phyloP scores from a whole-genome alignment of 768 basidiomycete genomes.

The Tylopilus sp. region DNA sequence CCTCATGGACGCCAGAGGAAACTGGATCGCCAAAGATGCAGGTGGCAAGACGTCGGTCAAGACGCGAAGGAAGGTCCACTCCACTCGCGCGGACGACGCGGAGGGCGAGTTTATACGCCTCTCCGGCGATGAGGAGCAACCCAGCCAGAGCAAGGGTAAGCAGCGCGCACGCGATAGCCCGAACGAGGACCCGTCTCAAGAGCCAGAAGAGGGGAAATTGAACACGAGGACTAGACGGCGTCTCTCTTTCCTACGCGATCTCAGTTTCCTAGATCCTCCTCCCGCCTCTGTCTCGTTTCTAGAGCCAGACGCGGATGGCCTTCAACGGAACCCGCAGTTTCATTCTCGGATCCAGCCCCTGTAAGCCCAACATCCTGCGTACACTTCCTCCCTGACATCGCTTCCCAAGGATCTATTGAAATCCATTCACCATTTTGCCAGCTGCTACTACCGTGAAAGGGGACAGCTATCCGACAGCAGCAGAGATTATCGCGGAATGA shows the following conservation, averaged over 20 bases:
- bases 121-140: slow-evolving; percentile 18
- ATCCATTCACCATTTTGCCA: slow-evolving; percentile 49
- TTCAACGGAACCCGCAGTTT: slow-evolving; percentile 8
- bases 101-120: slow-evolving; percentile 25
- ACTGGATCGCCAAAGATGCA: slow-evolving; percentile 68
- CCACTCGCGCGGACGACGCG: slow-evolving; percentile 18
- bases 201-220: slow-evolving; percentile 11
- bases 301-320: slow-evolving; percentile 5
- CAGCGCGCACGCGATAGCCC: slow-evolving; percentile 17
- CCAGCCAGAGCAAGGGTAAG: slow-evolving; percentile 23
- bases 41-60: slow-evolving; percentile 47
- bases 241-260: slow-evolving; percentile 45
- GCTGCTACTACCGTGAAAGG: slow-evolving; percentile 56
- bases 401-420: slow-evolving; percentile 51
- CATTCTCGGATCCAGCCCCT: slow-evolving; percentile 44
- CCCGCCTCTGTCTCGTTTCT: slow-evolving; percentile 6
- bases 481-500: slow-evolving; percentile 43
- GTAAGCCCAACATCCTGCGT: slow-evolving; percentile 34
- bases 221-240: slow-evolving; percentile 37
- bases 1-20: slow-evolving; percentile 48
- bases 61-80: slow-evolving; percentile 29
- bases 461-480: slow-evolving; percentile 56
- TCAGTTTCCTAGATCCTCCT: slow-evolving; percentile 51
- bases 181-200: slow-evolving; percentile 9
- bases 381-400: slow-evolving; percentile 14